A percentile compares a stretch with the other conserved stretches of the same genome.
Conservation (phyloP, 495 filamentous ascomycete species). For the Penicillium canariense region DNA sequence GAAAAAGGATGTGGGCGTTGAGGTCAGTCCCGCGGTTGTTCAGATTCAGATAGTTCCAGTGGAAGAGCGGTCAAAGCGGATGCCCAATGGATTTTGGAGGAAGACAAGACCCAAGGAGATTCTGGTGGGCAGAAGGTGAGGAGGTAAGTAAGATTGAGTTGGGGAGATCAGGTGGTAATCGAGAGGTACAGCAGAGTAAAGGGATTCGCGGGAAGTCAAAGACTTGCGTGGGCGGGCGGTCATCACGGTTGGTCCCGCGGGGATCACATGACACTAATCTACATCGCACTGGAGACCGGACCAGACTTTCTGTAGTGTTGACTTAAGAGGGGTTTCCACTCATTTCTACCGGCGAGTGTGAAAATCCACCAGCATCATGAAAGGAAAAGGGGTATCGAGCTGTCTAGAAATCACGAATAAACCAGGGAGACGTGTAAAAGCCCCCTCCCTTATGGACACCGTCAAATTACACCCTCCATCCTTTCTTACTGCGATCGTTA, state of each 20-base stretch:
- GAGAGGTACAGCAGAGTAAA: no score
- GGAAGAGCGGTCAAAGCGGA: conserved; percentile 6
- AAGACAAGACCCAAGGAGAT: background rate
- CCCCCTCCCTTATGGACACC: background rate
- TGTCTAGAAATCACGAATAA: background rate
- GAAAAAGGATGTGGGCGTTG: background rate
- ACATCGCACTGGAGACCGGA: no score
- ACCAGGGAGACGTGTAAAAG: background rate
- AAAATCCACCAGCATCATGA: no score
- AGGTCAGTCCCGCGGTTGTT: conserved; percentile 3
- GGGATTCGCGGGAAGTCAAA: conserved; percentile 10
- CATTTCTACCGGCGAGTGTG: no score
- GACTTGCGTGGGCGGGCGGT: conserved; percentile 7
- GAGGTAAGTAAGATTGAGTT: background rate
- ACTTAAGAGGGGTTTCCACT: no score
- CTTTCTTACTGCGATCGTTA: background rate
- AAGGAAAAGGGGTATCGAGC: conserved; percentile 1
- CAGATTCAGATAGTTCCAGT: conserved; percentile 7
- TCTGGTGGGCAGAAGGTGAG: conserved; percentile 8
- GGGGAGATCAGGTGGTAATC: conserved; percentile 3
- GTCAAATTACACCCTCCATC: background rate
- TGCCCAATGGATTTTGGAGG: conserved; percentile 4
- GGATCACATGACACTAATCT: conserved; percentile 5
- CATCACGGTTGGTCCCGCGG: background rate
- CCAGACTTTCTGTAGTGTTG: no score